Conservation (phyloP, 192 early-diverging fungal genomes). For the Dissophora globulifera region DNA sequence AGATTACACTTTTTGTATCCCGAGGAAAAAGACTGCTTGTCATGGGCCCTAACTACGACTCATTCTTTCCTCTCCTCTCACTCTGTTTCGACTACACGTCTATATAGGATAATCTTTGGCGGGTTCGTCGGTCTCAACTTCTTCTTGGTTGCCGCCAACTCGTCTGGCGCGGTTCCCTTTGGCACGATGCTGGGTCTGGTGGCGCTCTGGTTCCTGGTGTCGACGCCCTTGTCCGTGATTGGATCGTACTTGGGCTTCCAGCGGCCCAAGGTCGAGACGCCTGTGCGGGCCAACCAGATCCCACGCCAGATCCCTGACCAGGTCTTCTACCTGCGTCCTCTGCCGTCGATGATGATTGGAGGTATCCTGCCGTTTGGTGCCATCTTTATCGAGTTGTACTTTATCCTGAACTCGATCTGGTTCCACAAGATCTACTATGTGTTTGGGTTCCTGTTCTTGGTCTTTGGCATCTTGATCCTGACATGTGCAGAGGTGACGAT, state of each 20-base stretch:
- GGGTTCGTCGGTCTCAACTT: slow-evolving; percentile 83
- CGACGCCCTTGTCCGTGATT: slow-evolving; percentile 84
- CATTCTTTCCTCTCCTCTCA: no score
- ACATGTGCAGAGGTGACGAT: slow-evolving; percentile 89
- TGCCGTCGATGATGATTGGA: slow-evolving; percentile 78
- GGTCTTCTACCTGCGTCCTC: slow-evolving; percentile 79
- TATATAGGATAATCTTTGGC: slow-evolving; percentile 64
- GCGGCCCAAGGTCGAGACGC: slow-evolving; percentile 73
- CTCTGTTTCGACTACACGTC: no score
- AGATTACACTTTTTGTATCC: no score
- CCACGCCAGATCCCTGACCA: slow-evolving; percentile 94
- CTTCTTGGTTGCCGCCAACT: slow-evolving; percentile 80
- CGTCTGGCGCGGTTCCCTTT: slow-evolving; percentile 91
- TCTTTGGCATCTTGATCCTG: slow-evolving; percentile 85
- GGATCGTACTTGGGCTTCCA: slow-evolving; percentile 81
- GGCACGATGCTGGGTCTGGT: slow-evolving; percentile 84
- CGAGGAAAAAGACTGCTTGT: no score
- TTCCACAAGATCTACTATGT: slow-evolving; percentile 93
- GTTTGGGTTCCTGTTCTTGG: slow-evolving; percentile 91
- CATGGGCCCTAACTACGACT: no score
- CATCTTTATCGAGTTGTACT: slow-evolving; percentile 97
- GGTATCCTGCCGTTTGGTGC: slow-evolving; percentile 93
- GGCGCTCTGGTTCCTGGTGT: slow-evolving; percentile 84
- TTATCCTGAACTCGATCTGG: slow-evolving; percentile 95
- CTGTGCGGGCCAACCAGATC: slow-evolving; percentile 93